These are phyloP conservation scores for Auricularia auricula-judae DNA, from an alignment of 768 basidiomycete genomes.

Conservation along the genomic window DNA sequence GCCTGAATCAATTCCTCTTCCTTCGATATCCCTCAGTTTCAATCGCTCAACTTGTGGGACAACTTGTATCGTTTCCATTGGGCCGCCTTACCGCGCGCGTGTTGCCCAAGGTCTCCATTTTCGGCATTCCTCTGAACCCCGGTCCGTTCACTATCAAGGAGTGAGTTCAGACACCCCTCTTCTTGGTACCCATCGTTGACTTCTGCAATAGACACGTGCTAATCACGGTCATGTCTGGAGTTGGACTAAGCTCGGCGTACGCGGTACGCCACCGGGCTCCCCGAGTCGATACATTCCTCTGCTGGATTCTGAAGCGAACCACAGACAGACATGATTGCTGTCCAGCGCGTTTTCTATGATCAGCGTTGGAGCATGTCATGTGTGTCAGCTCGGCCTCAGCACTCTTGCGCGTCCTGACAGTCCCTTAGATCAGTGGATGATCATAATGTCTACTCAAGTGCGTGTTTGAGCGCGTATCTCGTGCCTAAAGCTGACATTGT, in stretches of 20 bases:
- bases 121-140: conserved; percentile 35
- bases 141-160: conserved; percentile 71
- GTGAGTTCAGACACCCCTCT: conserved; percentile 28
- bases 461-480: not conserved
- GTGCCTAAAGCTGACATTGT: not conserved
- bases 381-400: not conserved
- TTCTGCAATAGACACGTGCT: conserved; percentile 11
- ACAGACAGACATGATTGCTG: conserved; percentile 57
- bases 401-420: not conserved
- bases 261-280: not conserved
- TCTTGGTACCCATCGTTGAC: conserved; percentile 6
- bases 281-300: not conserved
- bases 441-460: conserved; percentile 49
- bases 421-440: conserved; percentile 46
- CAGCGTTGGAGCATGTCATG: conserved; percentile 41
- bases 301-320: too few species aligned
- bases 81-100: conserved; percentile 39
- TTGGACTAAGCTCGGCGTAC: conserved; percentile 5
- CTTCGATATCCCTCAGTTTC: conserved; percentile 18
- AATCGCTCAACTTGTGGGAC: conserved; percentile 43
- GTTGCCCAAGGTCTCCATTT: conserved; percentile 6
- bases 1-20: conserved; percentile 8
- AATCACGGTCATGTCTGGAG: conserved; percentile 17
- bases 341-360: conserved; percentile 59
- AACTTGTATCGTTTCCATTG: conserved; percentile 56